phyloP scores from a whole-genome alignment of 2,329 filamentous ascomycete species.

The Nemania serpens region DNA sequence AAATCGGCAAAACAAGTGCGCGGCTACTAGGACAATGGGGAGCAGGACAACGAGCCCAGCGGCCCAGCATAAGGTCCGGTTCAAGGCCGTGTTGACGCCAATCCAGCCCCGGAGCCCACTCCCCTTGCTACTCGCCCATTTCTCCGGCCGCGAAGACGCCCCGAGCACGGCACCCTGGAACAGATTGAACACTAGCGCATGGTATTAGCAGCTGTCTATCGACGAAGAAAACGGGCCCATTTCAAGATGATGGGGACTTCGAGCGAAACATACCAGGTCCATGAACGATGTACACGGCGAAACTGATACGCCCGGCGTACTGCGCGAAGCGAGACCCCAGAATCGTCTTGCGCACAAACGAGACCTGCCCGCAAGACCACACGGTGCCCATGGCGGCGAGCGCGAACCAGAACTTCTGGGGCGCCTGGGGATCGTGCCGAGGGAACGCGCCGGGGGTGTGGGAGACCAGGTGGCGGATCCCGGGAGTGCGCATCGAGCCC shows the following conservation, averaged over 20 bases:
- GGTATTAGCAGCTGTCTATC: neutral
- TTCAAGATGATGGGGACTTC: neutral
- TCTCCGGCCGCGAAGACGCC: slow-evolving; percentile 27
- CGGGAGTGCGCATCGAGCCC: slow-evolving; percentile 42
- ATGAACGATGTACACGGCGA: slow-evolving; percentile 61
- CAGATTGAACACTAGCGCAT: slow-evolving; percentile 46
- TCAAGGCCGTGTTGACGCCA: slow-evolving; percentile 37
- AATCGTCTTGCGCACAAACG: slow-evolving; percentile 39
- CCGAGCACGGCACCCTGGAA: slow-evolving; percentile 42
- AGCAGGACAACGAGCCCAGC: slow-evolving; percentile 45
- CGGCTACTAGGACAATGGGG: slow-evolving; percentile 54
- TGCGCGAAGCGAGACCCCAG: slow-evolving; percentile 56
- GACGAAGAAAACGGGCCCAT: neutral
- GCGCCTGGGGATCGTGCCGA: slow-evolving; percentile 37
- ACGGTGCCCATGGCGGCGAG: slow-evolving; percentile 43
- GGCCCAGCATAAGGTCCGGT: slow-evolving; percentile 44
- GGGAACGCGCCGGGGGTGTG: slow-evolving; percentile 43
- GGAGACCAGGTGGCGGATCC: slow-evolving; percentile 19
- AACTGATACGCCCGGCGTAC: slow-evolving; percentile 59
- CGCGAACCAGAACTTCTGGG: slow-evolving; percentile 47
- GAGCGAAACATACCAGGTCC: slow-evolving; percentile 42
- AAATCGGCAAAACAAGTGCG: slow-evolving; percentile 63
- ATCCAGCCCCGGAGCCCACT: slow-evolving; percentile 42
- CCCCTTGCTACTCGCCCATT: slow-evolving; percentile 32
- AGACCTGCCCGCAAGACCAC: slow-evolving; percentile 47